Percentiles rank a stretch among this genome's conserved stretches.
Conservation (phyloP, 176 grass and related monocot species). For the Eragrostis nindensis region DNA sequence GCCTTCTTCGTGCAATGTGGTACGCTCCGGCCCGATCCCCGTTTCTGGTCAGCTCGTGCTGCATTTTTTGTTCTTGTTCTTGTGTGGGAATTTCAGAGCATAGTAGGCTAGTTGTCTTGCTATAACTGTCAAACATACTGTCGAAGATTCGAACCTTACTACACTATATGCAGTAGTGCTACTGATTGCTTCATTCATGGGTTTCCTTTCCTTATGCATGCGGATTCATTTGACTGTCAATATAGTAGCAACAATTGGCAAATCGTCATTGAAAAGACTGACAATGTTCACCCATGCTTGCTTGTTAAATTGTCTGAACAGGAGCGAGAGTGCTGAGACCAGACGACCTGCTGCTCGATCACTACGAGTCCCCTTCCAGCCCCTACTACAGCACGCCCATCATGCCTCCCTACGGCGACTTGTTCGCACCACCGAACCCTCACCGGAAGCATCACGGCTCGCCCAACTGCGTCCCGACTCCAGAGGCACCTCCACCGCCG, state of each 20-base stretch:
- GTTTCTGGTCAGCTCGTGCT: neutral
- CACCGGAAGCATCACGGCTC: neutral
- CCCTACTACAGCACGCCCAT: slow-evolving; percentile 56
- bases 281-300: neutral
- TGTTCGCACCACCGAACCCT: slow-evolving; percentile 27
- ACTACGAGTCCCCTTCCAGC: slow-evolving; percentile 43
- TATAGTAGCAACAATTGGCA: neutral
- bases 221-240: neutral
- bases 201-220: neutral
- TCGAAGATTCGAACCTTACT: neutral
- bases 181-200: slow-evolving; percentile 9
- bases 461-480: slow-evolving; percentile 55
- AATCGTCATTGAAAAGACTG: neutral
- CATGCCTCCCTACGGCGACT: slow-evolving; percentile 53
- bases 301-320: neutral
- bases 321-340: slow-evolving; percentile 41
- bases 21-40: neutral
- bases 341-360: slow-evolving; percentile 41
- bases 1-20: slow-evolving; percentile 54
- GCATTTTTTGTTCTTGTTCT: neutral
- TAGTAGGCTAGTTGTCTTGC: neutral
- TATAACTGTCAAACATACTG: too few species aligned
- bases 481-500: slow-evolving; percentile 25
- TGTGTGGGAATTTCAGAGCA: neutral
- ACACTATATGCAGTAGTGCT: neutral